phyloP scores from a whole-genome alignment of 2,329 filamentous ascomycete genomes.

The Catunica adiposa region DNA sequence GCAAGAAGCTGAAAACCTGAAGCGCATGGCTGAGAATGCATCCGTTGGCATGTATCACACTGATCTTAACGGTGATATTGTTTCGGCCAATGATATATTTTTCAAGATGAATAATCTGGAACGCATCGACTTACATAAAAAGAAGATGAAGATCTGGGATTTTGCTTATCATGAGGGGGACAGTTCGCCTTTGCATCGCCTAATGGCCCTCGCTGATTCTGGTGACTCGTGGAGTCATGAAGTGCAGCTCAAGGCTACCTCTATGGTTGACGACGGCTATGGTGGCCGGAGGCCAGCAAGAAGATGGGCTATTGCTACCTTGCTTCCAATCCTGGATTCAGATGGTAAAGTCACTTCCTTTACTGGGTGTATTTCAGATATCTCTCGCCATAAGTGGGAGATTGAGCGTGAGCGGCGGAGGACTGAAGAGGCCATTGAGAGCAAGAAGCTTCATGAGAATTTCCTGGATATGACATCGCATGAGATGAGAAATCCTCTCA shows the following conservation, averaged over 20 bases:
- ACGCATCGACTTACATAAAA: slow-evolving; percentile 25
- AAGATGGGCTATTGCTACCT: slow-evolving; percentile 32
- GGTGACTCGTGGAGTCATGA: slow-evolving; percentile 31
- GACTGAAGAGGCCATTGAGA: slow-evolving; percentile 63
- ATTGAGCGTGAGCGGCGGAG: slow-evolving; percentile 56
- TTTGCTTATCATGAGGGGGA: slow-evolving; percentile 31
- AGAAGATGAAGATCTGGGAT: slow-evolving; percentile 29
- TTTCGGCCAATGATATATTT: slow-evolving; percentile 37
- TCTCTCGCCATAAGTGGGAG: slow-evolving; percentile 34
- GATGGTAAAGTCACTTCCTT: slow-evolving; percentile 31
- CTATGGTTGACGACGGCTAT: slow-evolving; percentile 28
- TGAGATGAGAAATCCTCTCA: slow-evolving; percentile 62
- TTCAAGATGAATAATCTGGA: slow-evolving; percentile 35
- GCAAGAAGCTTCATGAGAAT: slow-evolving; percentile 56
- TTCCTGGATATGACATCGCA: slow-evolving; percentile 62
- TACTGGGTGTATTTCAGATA: slow-evolving; percentile 32
- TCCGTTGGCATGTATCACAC: slow-evolving; percentile 40
- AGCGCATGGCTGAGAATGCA: slow-evolving; percentile 36
- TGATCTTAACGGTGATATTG: slow-evolving; percentile 31
- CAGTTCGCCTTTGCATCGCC: slow-evolving; percentile 24
- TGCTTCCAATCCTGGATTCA: slow-evolving; percentile 32
- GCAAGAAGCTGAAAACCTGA: slow-evolving; percentile 36
- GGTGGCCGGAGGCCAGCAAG: slow-evolving; percentile 29
- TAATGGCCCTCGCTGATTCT: slow-evolving; percentile 25
- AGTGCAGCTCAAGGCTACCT: slow-evolving; percentile 31